Conservation (phyloP, 2,329 filamentous ascomycete species). For the Sclerotinia minor region DNA sequence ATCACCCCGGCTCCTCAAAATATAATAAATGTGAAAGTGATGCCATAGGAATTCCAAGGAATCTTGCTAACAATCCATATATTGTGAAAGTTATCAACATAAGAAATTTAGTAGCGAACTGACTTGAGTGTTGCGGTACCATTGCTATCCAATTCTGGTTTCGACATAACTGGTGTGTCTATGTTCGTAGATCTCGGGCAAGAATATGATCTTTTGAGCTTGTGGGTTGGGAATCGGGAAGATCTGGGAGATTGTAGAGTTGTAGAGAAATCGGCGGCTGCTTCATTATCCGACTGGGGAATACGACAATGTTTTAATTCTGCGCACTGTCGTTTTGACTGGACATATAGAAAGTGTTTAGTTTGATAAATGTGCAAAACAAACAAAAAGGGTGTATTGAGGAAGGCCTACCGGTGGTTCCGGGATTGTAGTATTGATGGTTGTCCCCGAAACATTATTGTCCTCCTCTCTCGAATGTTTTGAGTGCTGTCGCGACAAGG, state of each 20-base stretch:
- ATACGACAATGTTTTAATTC: constrained; percentile 40
- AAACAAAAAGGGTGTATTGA: background rate
- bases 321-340: constrained; percentile 36
- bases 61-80: background rate
- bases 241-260: constrained; percentile 43
- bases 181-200: constrained; percentile 41
- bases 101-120: constrained; percentile 43
- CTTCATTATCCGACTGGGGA: constrained; percentile 43
- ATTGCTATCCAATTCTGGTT: constrained; percentile 29
- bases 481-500: constrained; percentile 25
- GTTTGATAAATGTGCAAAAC: background rate
- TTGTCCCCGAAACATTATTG: constrained; percentile 22
- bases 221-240: constrained; percentile 55
- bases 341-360: background rate
- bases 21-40: background rate
- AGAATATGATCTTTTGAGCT: constrained; percentile 46
- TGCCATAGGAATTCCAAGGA: background rate
- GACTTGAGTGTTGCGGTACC: constrained; percentile 56
- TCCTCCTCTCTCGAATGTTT: constrained; percentile 35
- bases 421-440: constrained; percentile 23
- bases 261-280: constrained; percentile 29
- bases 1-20: background rate
- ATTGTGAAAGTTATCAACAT: background rate
- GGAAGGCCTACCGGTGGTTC: constrained; percentile 32
- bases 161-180: constrained; percentile 25